phyloP scores from a whole-genome alignment of 345 rosid genomes.

The Crucihimalaya himalaica region DNA sequence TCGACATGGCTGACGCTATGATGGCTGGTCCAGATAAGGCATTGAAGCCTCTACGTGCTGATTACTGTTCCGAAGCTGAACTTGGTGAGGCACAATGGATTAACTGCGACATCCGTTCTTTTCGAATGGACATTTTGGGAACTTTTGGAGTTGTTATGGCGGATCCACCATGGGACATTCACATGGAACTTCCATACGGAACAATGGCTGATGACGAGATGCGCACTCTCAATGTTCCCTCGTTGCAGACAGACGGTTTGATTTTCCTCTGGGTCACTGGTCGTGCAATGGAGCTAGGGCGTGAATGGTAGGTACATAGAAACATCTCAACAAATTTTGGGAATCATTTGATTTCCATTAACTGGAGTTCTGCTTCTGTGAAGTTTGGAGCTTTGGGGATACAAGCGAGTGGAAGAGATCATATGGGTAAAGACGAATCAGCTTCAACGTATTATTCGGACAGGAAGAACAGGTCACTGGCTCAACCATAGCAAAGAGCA shows the following conservation, averaged over 20 bases:
- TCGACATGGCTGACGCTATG: conserved; percentile 81
- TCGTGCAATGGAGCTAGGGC: conserved; percentile 99
- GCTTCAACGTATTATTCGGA: conserved; percentile 97
- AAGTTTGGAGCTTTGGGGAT: conserved; percentile 96
- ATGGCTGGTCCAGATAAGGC: conserved; percentile 64
- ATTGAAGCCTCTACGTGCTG: conserved; percentile 87
- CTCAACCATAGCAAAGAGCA: conserved; percentile 99
- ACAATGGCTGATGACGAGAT: conserved; percentile 99
- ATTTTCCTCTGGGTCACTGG: conserved; percentile 99
- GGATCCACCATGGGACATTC: conserved; percentile 99
- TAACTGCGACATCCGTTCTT: conserved; percentile 85
- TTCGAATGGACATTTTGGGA: conserved; percentile 96
- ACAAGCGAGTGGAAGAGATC: conserved; percentile 93
- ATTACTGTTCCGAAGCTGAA: conserved; percentile 95
- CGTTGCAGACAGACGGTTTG: conserved; percentile 96
- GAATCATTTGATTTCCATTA: not conserved
- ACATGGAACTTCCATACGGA: conserved; percentile 99
- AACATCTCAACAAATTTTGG: not conserved
- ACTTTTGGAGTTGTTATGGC: conserved; percentile 98
- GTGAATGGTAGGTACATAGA: conserved; percentile 72
- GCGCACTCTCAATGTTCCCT: conserved; percentile 97
- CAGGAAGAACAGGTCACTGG: conserved; percentile 99
- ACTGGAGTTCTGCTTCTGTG: not conserved
- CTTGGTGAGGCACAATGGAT: conserved; percentile 99
- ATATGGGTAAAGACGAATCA: conserved; percentile 96